Conservation (phyloP, 2,329 filamentous ascomycete genomes). For the Colletotrichum magnum region DNA sequence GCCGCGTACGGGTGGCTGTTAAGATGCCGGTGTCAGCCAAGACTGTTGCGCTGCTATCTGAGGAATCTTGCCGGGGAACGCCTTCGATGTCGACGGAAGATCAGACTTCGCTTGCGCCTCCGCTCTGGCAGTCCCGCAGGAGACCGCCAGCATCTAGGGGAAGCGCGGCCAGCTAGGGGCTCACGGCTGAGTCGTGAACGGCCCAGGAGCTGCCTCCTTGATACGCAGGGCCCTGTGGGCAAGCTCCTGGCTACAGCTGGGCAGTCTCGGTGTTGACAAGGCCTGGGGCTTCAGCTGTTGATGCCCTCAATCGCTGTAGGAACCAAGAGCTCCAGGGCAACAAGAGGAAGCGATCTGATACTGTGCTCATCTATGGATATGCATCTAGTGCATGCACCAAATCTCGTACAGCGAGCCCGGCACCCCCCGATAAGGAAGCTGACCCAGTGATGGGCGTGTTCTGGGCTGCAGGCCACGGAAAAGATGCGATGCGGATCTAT, state of each 20-base stretch:
- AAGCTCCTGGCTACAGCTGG: constrained; percentile 16
- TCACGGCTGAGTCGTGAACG: constrained; percentile 7
- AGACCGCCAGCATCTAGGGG: neutral
- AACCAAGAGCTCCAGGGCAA: neutral
- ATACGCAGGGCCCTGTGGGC: neutral
- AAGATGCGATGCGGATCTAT: constrained; percentile 29
- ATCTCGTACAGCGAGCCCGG: constrained; percentile 6
- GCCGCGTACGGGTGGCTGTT: constrained; percentile 15
- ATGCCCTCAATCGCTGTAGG: too few relatives aligned
- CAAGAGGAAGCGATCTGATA: neutral
- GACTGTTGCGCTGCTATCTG: constrained; percentile 24
- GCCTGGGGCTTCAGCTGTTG: constrained; percentile 2
- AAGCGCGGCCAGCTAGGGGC: neutral
- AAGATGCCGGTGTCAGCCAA: constrained; percentile 28
- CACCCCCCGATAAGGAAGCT: constrained; percentile 28
- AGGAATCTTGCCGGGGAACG: neutral
- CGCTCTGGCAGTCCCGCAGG: constrained; percentile 15
- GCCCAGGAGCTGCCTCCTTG: constrained; percentile 7
- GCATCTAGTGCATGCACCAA: constrained; percentile 7
- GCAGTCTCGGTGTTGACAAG: constrained; percentile 11
- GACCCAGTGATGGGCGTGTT: constrained; percentile 24
- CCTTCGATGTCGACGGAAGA: constrained; percentile 13
- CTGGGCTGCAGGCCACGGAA: constrained; percentile 11
- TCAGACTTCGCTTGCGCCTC: constrained; percentile 28
- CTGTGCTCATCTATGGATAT: constrained; percentile 5